Percentiles rank a stretch among this genome's conserved stretches.
Evolutionary conservation across 2,329 filamentous ascomycete species (phyloP).

Genomic region (Penicillium sp.): DNA sequence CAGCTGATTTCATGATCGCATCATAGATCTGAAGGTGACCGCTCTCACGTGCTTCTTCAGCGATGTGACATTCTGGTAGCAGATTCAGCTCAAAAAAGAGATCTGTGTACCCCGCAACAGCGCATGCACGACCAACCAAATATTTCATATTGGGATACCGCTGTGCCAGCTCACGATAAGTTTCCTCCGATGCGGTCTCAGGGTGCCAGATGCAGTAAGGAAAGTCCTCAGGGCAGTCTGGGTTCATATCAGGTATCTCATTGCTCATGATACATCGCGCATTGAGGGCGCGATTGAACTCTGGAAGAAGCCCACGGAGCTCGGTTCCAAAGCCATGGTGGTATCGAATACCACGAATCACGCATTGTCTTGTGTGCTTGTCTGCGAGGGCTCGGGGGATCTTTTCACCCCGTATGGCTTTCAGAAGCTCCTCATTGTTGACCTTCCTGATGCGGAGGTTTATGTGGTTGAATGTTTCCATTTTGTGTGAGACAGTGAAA

Average conservation of each 20-base stretch:
- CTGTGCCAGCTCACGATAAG: slow-evolving; percentile 7
- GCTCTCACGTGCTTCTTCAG: slow-evolving; percentile 38
- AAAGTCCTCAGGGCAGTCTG: neutral
- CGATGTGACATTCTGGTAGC: slow-evolving; percentile 41
- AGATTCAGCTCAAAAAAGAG: slow-evolving; percentile 39
- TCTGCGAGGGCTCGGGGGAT: neutral
- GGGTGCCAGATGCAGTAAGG: slow-evolving; percentile 19
- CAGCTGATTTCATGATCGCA: slow-evolving; percentile 27
- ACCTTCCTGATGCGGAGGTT: neutral
- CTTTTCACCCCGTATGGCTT: neutral
- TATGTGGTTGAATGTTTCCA: neutral
- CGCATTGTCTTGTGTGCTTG: neutral
- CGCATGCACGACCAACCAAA: slow-evolving; percentile 42
- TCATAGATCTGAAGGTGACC: slow-evolving; percentile 30
- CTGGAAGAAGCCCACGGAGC: slow-evolving; percentile 3
- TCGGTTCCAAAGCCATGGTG: slow-evolving; percentile 4
- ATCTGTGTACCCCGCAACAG: slow-evolving; percentile 37
- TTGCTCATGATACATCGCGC: slow-evolving; percentile 15
- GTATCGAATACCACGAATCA: slow-evolving; percentile 10
- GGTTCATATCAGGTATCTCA: slow-evolving; percentile 7
- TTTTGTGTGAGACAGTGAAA: neutral
- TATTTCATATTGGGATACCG: slow-evolving; percentile 32
- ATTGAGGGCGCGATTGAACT: slow-evolving; percentile 13
- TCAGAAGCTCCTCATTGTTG: neutral
- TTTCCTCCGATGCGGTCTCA: slow-evolving; percentile 5